phyloP scores from a whole-genome alignment of 805 yeast species.

The baker's yeast (Saccharomyces cerevisiae) region DNA sequence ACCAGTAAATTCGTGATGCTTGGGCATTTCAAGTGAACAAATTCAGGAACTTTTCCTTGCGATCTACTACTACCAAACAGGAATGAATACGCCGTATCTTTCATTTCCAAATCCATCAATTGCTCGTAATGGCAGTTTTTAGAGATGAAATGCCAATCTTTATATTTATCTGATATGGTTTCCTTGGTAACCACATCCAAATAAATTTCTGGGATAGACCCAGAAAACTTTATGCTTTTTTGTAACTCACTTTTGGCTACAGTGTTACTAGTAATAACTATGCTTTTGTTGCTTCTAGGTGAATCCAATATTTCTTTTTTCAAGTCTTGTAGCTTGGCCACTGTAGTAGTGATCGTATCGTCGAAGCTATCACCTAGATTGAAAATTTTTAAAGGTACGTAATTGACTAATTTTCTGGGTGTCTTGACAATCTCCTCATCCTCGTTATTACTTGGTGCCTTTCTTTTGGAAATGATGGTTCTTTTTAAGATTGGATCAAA shows the following conservation, averaged over 20 bases:
- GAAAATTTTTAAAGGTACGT: slow-evolving; percentile 10
- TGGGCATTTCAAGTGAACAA: slow-evolving; percentile 1
- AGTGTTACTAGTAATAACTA: neutral
- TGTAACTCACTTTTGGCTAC: neutral
- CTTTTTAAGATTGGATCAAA: neutral
- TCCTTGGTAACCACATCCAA: slow-evolving; percentile 17
- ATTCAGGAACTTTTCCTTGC: neutral
- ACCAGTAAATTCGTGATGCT: slow-evolving; percentile 7
- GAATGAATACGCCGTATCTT: neutral
- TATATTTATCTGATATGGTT: slow-evolving; percentile 14
- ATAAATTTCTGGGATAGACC: slow-evolving; percentile 6
- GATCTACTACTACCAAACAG: neutral
- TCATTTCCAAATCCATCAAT: neutral
- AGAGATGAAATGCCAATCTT: slow-evolving; percentile 25
- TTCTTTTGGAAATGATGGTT: neutral
- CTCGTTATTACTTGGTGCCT: neutral
- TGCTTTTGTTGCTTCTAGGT: neutral
- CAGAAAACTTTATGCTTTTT: neutral
- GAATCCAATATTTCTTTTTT: slow-evolving; percentile 1
- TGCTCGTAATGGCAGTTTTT: slow-evolving; percentile 9
- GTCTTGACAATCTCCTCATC: neutral
- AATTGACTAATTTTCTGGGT: neutral
- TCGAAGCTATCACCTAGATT: slow-evolving; percentile 20
- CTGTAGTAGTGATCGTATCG: slow-evolving; percentile 4
- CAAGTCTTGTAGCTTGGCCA: slow-evolving; percentile 2